Evolutionary conservation across 345 rosid genomes (phyloP).

Genomic region (Eutrema yunnanense): DNA sequence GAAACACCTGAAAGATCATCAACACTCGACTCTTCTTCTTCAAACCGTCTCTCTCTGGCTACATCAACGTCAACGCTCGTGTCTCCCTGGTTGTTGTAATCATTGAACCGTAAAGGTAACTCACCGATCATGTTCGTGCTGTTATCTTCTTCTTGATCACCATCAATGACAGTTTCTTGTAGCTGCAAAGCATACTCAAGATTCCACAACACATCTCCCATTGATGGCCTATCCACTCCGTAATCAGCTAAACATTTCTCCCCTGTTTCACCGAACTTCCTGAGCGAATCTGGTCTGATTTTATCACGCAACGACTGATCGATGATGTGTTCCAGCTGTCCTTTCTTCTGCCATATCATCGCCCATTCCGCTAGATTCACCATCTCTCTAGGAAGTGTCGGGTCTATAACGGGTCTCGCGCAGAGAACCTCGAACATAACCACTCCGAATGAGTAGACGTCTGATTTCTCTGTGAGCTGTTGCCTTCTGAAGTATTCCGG

Average conservation of each 20-base stretch:
- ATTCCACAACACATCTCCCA: constrained; percentile 94
- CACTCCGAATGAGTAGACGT: constrained; percentile 89
- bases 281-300: constrained; percentile 61
- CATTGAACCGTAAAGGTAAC: constrained; percentile 49
- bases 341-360: constrained; percentile 84
- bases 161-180: constrained; percentile 52
- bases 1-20: constrained; percentile 57
- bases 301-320: constrained; percentile 57
- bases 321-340: constrained; percentile 73
- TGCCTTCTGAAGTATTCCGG: constrained; percentile 91
- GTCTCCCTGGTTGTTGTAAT: constrained; percentile 39
- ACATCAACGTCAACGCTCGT: constrained; percentile 26
- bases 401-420: constrained; percentile 89
- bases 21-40: constrained; percentile 35
- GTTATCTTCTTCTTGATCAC: constrained; percentile 63
- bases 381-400: constrained; percentile 79
- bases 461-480: constrained; percentile 85
- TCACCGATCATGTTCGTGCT: constrained; percentile 71
- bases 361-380: constrained; percentile 96
- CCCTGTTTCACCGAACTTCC: constrained; percentile 80
- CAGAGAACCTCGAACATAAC: constrained; percentile 91
- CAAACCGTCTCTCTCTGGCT: constrained; percentile 28
- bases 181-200: constrained; percentile 85
- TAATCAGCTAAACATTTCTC: constrained; percentile 86
- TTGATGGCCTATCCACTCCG: constrained; percentile 78